These are phyloP conservation scores for Pyrenula aspistea DNA, from an alignment of 495 filamentous ascomycete genomes.

Conservation along the genomic window DNA sequence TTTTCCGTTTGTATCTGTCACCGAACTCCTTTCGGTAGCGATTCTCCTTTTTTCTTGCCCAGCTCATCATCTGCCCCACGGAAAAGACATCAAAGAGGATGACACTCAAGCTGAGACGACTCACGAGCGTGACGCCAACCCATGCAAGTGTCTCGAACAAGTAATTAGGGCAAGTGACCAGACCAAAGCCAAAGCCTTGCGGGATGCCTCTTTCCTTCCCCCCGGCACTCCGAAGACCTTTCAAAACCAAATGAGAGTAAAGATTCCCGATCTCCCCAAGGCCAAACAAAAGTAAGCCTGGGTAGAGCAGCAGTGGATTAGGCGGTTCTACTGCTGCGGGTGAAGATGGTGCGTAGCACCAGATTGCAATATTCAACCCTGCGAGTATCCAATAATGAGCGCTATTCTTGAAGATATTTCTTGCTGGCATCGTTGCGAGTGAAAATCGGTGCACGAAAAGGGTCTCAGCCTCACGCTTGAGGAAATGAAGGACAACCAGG, in stretches of 20 bases:
- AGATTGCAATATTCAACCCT: constrained; percentile 72
- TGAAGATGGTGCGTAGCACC: constrained; percentile 67
- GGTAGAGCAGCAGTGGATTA: constrained; percentile 39
- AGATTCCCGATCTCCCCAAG: constrained; percentile 72
- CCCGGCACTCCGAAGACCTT: constrained; percentile 62
- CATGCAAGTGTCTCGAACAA: constrained; percentile 83
- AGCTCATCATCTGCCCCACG: constrained; percentile 62
- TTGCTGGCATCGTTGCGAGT: constrained; percentile 77
- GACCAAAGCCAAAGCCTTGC: constrained; percentile 66
- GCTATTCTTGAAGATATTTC: constrained; percentile 84
- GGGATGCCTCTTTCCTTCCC: constrained; percentile 82
- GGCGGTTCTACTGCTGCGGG: constrained; percentile 32
- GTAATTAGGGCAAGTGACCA: constrained; percentile 95
- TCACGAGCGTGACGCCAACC: constrained; percentile 63
- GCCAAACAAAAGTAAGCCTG: constrained; percentile 55
- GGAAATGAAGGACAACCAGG: constrained; percentile 70
- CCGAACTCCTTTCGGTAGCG: constrained; percentile 82
- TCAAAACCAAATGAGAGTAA: constrained; percentile 63
- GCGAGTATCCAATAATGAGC: constrained; percentile 81
- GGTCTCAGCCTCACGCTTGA: constrained; percentile 92
- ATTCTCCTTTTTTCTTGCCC: constrained; percentile 88
- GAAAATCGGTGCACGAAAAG: constrained; percentile 93
- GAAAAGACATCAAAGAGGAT: constrained; percentile 59
- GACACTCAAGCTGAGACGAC: constrained; percentile 62
- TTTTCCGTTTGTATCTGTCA: constrained; percentile 83